Percentiles rank a stretch among this genome's conserved stretches.
These are phyloP conservation scores for Candida maesae DNA, from an alignment of 805 yeast genomes.

Conservation along the genomic window DNA sequence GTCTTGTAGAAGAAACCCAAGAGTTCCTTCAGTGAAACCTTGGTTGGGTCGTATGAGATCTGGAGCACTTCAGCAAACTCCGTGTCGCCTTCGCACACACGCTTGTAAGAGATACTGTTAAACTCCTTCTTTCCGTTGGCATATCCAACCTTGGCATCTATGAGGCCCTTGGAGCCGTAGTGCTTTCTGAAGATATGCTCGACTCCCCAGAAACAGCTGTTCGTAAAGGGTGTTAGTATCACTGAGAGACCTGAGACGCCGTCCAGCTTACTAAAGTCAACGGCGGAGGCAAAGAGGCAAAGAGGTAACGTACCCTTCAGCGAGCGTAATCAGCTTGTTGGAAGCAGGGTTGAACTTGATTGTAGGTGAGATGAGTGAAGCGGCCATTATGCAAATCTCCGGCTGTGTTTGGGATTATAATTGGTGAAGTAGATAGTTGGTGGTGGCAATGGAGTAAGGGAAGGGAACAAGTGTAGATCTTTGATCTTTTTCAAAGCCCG, in stretches of 20 bases:
- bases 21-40: conserved; percentile 55
- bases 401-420: neutral
- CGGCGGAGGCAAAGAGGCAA: conserved; percentile 29
- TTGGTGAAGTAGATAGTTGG: too few species aligned
- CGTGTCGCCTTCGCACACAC: conserved; percentile 77
- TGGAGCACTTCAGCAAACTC: conserved; percentile 78
- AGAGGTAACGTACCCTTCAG: conserved; percentile 45
- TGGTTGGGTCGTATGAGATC: conserved; percentile 70
- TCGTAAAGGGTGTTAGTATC: conserved; percentile 21
- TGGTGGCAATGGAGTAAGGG: too few species aligned
- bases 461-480: too few species aligned
- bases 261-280: neutral
- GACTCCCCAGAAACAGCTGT: conserved; percentile 78
- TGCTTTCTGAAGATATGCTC: conserved; percentile 78
- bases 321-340: conserved; percentile 53
- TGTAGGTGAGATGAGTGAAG: conserved; percentile 32
- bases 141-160: conserved; percentile 84
- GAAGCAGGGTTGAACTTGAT: conserved; percentile 40
- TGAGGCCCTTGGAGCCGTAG: conserved; percentile 57
- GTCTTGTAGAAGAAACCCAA: conserved; percentile 83
- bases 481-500: too few species aligned
- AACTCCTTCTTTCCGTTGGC: conserved; percentile 63
- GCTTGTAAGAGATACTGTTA: conserved; percentile 53
- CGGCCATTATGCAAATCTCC: too few species aligned
- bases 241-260: too few species aligned